Evolutionary conservation across 352 stramenopile species (phyloP), one percentile per base, ranked within the genome.

Genomic region (Elongisporangium anandrum): DNA sequence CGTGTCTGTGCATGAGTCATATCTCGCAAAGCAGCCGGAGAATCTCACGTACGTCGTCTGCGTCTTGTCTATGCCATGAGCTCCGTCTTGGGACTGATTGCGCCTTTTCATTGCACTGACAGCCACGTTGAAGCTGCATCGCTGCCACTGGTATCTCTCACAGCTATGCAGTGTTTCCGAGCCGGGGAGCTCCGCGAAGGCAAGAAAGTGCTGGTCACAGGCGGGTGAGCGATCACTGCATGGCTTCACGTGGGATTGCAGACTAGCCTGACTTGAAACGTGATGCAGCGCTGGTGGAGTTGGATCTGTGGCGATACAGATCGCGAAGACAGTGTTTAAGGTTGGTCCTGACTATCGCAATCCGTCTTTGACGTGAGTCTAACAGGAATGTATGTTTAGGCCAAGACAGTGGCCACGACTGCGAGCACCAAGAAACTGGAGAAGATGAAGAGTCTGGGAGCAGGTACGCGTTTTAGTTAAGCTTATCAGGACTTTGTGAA

Each of bases 271-370:
- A 53, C 12, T 59, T 4, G 19, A 7, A 19, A 20, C 19, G 26
- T 59, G 1, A 39, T 60, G 17, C 56, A 86, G 83, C 2, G 81
- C 79, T 64, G 84, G 84, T 12, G 84, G 84, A 21, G 84, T 86
- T 12, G 84, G 84, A 1, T 81, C 81, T 0, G 72, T 90, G 2
- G 84, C 81, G 17, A 78, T 94, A 61, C 84, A 94, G 61, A 69
- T 94, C 26, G 84, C 84, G 15, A 91, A 91, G 61, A 53, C 64
- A 34, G 76, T 90, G 16, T 92, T 90, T 66, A 94, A 92, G 70
- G 79, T 77, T 52, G n/a, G n/a, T n/a, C n/a, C n/a, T n/a, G n/a
- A n/a, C n/a, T n/a, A n/a, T n/a, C n/a, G n/a, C n/a, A n/a, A n/a
- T n/a, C n/a, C n/a, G n/a, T n/a, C n/a, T n/a, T n/a, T n/a, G 38